These are phyloP conservation scores for Potentilla sterilis DNA, from an alignment of 306 rosid species.

Conservation along the genomic window DNA sequence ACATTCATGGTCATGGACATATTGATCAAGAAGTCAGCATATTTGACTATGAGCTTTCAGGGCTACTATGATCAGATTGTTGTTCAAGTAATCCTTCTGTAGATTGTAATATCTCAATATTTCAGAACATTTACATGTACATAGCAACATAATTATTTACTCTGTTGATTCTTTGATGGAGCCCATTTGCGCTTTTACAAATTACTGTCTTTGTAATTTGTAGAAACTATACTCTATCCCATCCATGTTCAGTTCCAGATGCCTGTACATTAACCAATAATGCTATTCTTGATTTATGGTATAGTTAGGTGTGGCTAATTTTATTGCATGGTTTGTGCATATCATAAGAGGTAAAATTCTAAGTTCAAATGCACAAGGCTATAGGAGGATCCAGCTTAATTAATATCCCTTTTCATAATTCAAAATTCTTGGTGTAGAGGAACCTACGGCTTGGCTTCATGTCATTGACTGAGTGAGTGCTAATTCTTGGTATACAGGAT, in stretches of 20 bases:
- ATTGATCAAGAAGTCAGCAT: slow-evolving; percentile 32
- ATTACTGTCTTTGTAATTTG: not conserved
- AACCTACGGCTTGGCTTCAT: not conserved
- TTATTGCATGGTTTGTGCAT: not conserved
- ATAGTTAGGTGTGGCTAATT: not conserved
- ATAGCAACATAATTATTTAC: not conserved
- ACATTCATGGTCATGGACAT: slow-evolving; percentile 6
- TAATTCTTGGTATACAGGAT: not conserved
- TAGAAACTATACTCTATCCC: not conserved
- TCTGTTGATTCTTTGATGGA: not conserved
- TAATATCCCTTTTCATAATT: not conserved
- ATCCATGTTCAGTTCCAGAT: not conserved
- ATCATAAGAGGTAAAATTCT: not conserved
- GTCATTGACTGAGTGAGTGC: not conserved
- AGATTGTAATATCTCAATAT: not conserved
- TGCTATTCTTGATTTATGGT: not conserved
- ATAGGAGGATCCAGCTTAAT: not conserved
- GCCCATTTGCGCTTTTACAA: slow-evolving; percentile 9
- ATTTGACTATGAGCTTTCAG: slow-evolving; percentile 32
- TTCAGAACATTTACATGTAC: not conserved
- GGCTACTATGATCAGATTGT: slow-evolving; percentile 24
- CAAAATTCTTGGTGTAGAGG: too few relatives aligned
- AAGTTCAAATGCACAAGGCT: not conserved
- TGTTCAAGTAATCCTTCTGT: not conserved
- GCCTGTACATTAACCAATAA: not conserved